These are phyloP conservation scores for Castanea mollissima DNA, from an alignment of 306 rosid species.

Conservation along the genomic window DNA sequence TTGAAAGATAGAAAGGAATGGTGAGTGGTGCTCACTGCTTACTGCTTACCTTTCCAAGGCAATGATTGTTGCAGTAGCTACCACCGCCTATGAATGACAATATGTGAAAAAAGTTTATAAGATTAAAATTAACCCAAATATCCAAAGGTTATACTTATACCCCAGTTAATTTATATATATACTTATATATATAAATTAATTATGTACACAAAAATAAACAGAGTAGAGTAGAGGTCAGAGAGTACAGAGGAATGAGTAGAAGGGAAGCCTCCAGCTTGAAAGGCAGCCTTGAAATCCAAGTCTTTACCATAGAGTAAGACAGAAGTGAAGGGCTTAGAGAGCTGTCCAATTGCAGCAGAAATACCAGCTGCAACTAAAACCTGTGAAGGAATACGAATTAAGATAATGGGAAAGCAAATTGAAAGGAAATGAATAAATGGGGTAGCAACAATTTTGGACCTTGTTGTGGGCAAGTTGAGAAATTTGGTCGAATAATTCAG, in stretches of 20 bases:
- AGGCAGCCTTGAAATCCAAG: slow-evolving; percentile 54
- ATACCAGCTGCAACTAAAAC: slow-evolving; percentile 73
- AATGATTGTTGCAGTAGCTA: slow-evolving; percentile 76
- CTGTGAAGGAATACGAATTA: slow-evolving; percentile 27
- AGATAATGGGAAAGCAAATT: slow-evolving; percentile 2
- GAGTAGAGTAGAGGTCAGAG: neutral
- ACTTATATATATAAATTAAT: neutral
- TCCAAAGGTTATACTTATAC: neutral
- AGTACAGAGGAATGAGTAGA: slow-evolving; percentile 93
- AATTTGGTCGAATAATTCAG: slow-evolving; percentile 44
- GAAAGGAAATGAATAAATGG: neutral
- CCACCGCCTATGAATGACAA: slow-evolving; percentile 61
- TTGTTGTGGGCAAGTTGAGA: slow-evolving; percentile 67
- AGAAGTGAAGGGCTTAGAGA: slow-evolving; percentile 74
- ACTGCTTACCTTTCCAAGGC: slow-evolving; percentile 73
- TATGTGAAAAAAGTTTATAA: slow-evolving; percentile 29
- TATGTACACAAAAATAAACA: neutral
- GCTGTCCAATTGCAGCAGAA: slow-evolving; percentile 73
- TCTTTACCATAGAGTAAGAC: slow-evolving; percentile 63
- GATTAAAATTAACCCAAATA: slow-evolving; percentile 21
- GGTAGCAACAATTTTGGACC: slow-evolving; percentile 32
- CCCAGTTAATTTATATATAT: neutral
- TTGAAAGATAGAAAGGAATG: too few species aligned
- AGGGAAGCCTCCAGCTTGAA: slow-evolving; percentile 92
- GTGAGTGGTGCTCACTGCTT: too few species aligned